A percentile compares a stretch with the other conserved stretches of the same genome.
Conservation (phyloP, 2,329 filamentous ascomycete genomes). For the Xylariaceae sp. region DNA sequence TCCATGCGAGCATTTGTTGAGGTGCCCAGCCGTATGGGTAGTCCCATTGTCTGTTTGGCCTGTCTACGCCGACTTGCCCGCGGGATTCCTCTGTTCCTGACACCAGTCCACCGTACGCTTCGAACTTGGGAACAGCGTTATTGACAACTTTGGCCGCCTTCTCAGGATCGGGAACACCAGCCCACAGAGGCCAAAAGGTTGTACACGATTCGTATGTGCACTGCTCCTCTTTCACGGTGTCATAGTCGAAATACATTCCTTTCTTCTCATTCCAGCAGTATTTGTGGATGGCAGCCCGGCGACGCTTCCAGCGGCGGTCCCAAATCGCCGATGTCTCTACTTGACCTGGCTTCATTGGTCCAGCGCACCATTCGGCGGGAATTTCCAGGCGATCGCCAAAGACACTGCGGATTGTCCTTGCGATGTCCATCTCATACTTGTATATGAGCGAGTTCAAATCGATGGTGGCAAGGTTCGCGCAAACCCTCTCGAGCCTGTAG, state of each 20-base stretch:
- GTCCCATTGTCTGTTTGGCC: constrained; percentile 97
- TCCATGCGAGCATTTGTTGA: constrained; percentile 98
- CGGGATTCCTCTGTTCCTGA: constrained; percentile 89
- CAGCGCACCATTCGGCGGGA: constrained; percentile 75
- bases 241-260: constrained; percentile 98
- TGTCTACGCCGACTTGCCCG: constrained; percentile 71
- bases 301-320: constrained; percentile 83
- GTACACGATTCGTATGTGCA: constrained; percentile 87
- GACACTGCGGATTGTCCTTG: constrained; percentile 75
- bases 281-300: constrained; percentile 85
- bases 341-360: constrained; percentile 63
- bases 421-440: constrained; percentile 96
- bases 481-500: constrained; percentile 85
- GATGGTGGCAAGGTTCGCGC: constrained; percentile 85
- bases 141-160: constrained; percentile 83
- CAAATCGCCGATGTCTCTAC: constrained; percentile 81
- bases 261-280: constrained; percentile 89
- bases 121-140: constrained; percentile 81
- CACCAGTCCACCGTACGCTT: constrained; percentile 81
- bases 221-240: constrained; percentile 78
- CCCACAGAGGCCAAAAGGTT: constrained; percentile 97
- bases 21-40: constrained; percentile 98
- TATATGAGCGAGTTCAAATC: constrained; percentile 93
- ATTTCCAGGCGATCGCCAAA: constrained; percentile 83
- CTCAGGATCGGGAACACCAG: constrained; percentile 77